These are phyloP conservation scores for Serpula lacrymans DNA, from an alignment of 768 basidiomycete genomes.

Conservation along the genomic window DNA sequence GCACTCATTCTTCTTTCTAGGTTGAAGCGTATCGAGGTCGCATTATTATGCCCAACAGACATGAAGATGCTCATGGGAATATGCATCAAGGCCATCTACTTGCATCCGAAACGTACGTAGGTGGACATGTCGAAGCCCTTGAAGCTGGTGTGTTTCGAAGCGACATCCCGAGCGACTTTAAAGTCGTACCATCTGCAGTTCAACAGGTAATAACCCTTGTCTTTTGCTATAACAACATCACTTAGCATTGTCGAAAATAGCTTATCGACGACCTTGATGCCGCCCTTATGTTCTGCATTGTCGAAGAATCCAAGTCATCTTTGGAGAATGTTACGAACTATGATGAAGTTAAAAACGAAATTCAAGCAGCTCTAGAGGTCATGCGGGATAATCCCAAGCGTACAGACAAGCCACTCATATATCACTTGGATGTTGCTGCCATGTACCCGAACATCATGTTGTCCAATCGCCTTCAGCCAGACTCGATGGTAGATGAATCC, in stretches of 20 bases:
- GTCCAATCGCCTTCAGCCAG: conserved; percentile 96
- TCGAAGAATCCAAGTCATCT: conserved; percentile 76
- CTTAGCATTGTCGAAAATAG: conserved; percentile 41
- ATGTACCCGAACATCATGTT: conserved; percentile 99
- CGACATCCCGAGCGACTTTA: conserved; percentile 94
- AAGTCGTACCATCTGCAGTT: conserved; percentile 82
- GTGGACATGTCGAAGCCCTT: conserved; percentile 96
- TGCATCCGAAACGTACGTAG: conserved; percentile 96
- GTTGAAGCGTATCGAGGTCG: conserved; percentile 91
- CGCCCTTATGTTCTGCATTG: conserved; percentile 84
- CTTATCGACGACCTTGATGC: conserved; percentile 93
- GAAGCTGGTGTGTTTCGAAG: conserved; percentile 98
- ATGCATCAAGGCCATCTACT: conserved; percentile 97
- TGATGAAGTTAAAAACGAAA: conserved; percentile 82
- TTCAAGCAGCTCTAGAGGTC: conserved; percentile 72
- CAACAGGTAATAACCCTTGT: conserved; percentile 56
- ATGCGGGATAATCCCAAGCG: conserved; percentile 92
- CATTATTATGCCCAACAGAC: conserved; percentile 97
- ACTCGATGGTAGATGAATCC: conserved; percentile 95
- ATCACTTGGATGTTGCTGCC: conserved; percentile 97
- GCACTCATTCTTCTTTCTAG: conserved; percentile 40
- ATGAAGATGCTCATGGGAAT: conserved; percentile 87
- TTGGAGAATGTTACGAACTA: conserved; percentile 92
- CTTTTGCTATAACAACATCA: conserved; percentile 3
- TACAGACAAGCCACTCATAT: conserved; percentile 90